Base-by-base conservation (phyloP, 805 yeast genomes). In the Candida pini region DNA sequence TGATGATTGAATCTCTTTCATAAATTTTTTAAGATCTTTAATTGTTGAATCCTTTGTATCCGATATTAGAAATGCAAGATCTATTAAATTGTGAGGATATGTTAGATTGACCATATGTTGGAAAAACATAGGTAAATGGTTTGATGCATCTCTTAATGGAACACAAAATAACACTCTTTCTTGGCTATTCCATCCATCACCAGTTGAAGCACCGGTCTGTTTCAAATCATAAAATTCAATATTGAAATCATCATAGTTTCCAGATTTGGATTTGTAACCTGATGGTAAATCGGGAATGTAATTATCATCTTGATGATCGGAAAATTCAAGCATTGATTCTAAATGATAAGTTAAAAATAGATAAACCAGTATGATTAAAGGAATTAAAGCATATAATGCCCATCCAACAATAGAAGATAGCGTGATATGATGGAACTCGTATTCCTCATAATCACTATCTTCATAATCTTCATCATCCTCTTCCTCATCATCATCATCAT, bases 11-110 rank as follows among this genome's bases (percentile, higher is more conserved):
- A 83, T 68, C 17, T 65, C 76, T 41, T 68, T 68, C 46, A 88
- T 63, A 45, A 73, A 73, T 29, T 64, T 60, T 53, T 76, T 65
- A 48, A 88, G 62, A 39, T 73, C 76, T 26, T 75, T 79, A 69
- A 88, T 69, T 13, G 96, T 89, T 45, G 82, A 78, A 60, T 88
- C 96, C n/a, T 81, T 73, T 1, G 95, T 82, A 58, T 88, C 97
- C 34, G 89, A 78, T 12, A 88, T 90, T 51, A 88, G 62, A 52
- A 89, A 88, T n/a, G 96, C 55, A 69, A 69, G 60, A 54, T 88
- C 97, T 33, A 88, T 80, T 35, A 85, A 67, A 51, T 81, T 75
- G 58, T 88, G 97, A 14, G 95, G 96, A 58, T 88, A 88, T 1
- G 95, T 76, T 56, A 88, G 66, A 55, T 80, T 79, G 35, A 63